A percentile compares a stretch with the other conserved stretches of the same genome.
phyloP scores from a whole-genome alignment of 2,329 filamentous ascomycete species.

The Endoconidiophora laricicola region DNA sequence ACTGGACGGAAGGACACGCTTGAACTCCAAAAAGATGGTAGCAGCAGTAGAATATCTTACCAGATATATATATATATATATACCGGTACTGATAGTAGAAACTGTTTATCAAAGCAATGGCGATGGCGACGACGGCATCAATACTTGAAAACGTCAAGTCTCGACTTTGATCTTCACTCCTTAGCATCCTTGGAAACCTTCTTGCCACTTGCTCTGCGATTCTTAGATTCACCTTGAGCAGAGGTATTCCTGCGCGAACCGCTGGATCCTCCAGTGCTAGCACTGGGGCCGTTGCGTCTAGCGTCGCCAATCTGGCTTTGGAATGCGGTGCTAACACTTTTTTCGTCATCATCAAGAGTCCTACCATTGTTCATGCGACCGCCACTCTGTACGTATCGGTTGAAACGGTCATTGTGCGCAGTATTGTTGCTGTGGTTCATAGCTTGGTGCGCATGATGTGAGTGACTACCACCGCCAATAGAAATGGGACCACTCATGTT shows the following conservation, averaged over 20 bases:
- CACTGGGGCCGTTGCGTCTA: conserved; percentile 19
- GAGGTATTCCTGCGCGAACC: neutral
- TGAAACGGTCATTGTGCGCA: conserved; percentile 54
- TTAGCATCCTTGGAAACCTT: conserved; percentile 4
- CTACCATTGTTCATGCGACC: conserved; percentile 56
- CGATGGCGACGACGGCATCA: no score
- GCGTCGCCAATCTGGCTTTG: conserved; percentile 67
- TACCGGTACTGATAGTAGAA: no score
- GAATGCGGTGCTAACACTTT: conserved; percentile 91
- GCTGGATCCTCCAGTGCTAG: neutral
- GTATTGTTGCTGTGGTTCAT: conserved; percentile 1
- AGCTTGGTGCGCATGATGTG: neutral
- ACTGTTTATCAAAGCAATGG: no score
- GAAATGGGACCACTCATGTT: conserved; percentile 3
- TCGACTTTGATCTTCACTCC: conserved; percentile 2
- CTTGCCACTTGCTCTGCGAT: conserved; percentile 3
- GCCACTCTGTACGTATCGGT: conserved; percentile 82
- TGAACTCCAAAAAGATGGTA: no score
- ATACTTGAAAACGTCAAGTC: neutral
- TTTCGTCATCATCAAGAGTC: conserved; percentile 76
- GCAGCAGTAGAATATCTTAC: no score
- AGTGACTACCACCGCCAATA: neutral
- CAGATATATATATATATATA: no score
- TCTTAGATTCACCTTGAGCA: neutral
- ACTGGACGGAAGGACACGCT: no score